Conservation (phyloP, 768 basidiomycete genomes). For the Amyloporia xantha region DNA sequence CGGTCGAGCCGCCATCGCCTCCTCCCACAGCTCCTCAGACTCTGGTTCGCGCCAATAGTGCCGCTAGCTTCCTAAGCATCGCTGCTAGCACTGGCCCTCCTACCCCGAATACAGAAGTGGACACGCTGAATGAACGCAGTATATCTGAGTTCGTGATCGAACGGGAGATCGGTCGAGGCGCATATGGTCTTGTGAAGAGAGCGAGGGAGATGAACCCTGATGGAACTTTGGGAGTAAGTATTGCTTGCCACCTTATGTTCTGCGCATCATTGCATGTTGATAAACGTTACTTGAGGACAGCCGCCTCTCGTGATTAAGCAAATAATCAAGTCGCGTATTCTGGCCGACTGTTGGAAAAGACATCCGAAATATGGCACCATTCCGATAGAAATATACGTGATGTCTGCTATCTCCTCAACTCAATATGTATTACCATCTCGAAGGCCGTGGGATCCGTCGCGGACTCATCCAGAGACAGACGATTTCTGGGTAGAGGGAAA, state of each 20-base stretch:
- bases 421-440: constrained; percentile 71
- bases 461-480: constrained; percentile 27
- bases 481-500: constrained; percentile 64
- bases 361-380: constrained; percentile 93
- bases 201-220: constrained; percentile 71
- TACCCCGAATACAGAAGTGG: constrained; percentile 44
- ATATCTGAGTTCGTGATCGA: constrained; percentile 86
- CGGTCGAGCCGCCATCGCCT: constrained; percentile 67
- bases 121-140: constrained; percentile 48
- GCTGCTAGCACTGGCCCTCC: constrained; percentile 58
- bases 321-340: constrained; percentile 95
- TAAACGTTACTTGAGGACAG: constrained; percentile 33
- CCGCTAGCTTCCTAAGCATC: constrained; percentile 55
- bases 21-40: constrained; percentile 54
- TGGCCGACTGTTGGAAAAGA: constrained; percentile 99
- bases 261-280: constrained; percentile 4
- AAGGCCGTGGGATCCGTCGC: constrained; percentile 80
- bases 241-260: constrained; percentile 7
- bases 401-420: constrained; percentile 83
- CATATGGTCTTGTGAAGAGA: constrained; percentile 91
- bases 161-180: constrained; percentile 86
- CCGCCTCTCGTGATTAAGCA: constrained; percentile 94
- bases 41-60: constrained; percentile 57
- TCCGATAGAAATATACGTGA: constrained; percentile 95
- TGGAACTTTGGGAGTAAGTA: constrained; percentile 77